Evolutionary conservation across 1,284 basidiomycete genomes (phyloP), one percentile per base, ranked within the genome.

Genomic region (Psilocybe mexicana): DNA sequence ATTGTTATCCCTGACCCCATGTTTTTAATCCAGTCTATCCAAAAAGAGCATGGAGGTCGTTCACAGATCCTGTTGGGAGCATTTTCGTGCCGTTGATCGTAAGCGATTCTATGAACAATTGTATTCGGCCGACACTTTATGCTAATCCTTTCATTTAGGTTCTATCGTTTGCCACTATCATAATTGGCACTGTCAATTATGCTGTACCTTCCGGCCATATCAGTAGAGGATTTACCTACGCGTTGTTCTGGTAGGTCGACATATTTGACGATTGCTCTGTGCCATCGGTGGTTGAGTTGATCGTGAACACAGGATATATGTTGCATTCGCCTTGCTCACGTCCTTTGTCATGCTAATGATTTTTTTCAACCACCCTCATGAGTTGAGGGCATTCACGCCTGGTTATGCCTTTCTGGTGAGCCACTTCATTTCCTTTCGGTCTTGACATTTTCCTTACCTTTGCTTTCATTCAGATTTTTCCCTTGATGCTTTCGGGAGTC

Each of bases 331-430:
- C 2, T 36, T 76, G n/a, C 4, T 76, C 6, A 75, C 77, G 11
- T 80, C 75, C 59, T 77, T 79, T 64, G 76, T 77, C 0, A 80
- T 81, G 78, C 67, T 80, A 50, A 77, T 80, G 76, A 76, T 80
- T 33, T 81, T 79, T 79, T 80, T 78, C 67, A 79, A 79, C 57
- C 68, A 76, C 36, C 77, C 78, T 6, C 79, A 81, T 60, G 78
- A 80, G 47, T 57, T 81, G 53, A 67, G 55, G 5, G 70, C 72
- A 11, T 80, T 80, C 61, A 80, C 79, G 4, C 79, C 79, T 1
- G 78, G 78, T 0, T 80, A 77, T 67, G 79, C 78, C 3, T 80
- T 81, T 67, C 61, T 80, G 63, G 77, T 79, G 52, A 49, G 74
- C 18, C 18, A 18, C 18, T 18, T 18, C 18, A 18, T 45, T 26